Evolutionary conservation across 176 grass and related monocot genomes (phyloP), one percentile per base, ranked within the genome.

Genomic region (Puya raimondii): DNA sequence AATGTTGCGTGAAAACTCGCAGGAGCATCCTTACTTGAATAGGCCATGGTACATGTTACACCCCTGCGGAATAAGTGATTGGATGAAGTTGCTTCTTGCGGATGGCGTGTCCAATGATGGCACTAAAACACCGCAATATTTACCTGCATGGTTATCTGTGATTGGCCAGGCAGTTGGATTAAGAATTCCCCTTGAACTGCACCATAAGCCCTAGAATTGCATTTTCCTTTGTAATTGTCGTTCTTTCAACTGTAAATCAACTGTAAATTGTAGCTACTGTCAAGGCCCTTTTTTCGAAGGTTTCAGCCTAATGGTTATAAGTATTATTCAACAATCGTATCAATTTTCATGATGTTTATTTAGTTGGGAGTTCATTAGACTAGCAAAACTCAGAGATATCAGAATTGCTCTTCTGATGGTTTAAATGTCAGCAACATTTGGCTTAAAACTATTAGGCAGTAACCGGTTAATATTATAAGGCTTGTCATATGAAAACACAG

Each of bases 21-120:
- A 91, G 94, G 94, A 99, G 71, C 94, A 99, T 84, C 90, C 94
- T 61, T 82, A 99, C 70, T 77, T 93, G 58, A 81, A 79, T 79
- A 80, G 78, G 48, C 86, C 87, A 63, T 99, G 94, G 90, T 86
- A 86, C 75, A 91, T 83, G 52, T 72, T 99, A 70, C 94, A 99
- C 70, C 94, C 94, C 15, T 99, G 94, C 71, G 94, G 85, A 77
- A 99, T 82, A 20, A 79, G 84, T 54, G 87, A 93, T 4, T 99
- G 85, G 85, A 91, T 99, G 89, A 90, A 88, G 75, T 51, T 86
- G 70, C 80, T 99, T 66, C 80, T 93, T 56, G 51, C 68, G 66
- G 17, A 73, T 68, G 66, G 49, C 73, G 52, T 51, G 78, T 27
- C 12, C 27, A 29, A n/a, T 2, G 42, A 72, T 33, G 57, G 72